Percentiles rank a stretch among this genome's conserved stretches.
These are phyloP conservation scores for Trametes punicea DNA, from an alignment of 768 basidiomycete genomes.

Conservation along the genomic window DNA sequence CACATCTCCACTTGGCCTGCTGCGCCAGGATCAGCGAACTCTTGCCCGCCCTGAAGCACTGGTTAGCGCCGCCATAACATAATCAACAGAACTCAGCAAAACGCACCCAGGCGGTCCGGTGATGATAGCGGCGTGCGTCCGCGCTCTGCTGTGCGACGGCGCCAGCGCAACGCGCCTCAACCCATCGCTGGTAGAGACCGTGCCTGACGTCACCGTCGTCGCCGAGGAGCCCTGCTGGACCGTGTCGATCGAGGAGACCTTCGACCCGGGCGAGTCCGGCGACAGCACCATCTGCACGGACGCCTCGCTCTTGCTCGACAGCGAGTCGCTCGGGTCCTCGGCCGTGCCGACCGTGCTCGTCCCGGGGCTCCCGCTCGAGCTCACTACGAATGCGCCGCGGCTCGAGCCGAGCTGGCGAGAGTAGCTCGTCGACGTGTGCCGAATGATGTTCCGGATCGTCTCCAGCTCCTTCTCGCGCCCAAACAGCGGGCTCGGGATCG, in stretches of 20 bases:
- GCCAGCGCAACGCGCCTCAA: conserved; percentile 45
- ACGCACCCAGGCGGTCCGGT: conserved; percentile 62
- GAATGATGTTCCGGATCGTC: conserved; percentile 57
- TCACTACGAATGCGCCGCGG: conserved; percentile 40
- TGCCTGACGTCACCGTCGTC: conserved; percentile 29
- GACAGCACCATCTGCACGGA: conserved; percentile 13
- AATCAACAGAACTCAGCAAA: background rate
- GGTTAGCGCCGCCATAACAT: background rate
- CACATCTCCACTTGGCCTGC: conserved; percentile 71
- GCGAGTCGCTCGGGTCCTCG: conserved; percentile 33
- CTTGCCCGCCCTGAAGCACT: conserved; percentile 56
- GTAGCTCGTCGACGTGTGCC: conserved; percentile 53
- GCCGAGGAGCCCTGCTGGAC: conserved; percentile 17
- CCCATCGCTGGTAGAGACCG: conserved; percentile 38
- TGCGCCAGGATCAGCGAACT: conserved; percentile 67
- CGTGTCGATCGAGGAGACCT: conserved; percentile 16
- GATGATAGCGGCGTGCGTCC: conserved; percentile 59
- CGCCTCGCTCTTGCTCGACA: conserved; percentile 39
- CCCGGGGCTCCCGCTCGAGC: conserved; percentile 30
- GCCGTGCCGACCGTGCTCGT: conserved; percentile 12
- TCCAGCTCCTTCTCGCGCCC: conserved; percentile 73
- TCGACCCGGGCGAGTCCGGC: conserved; percentile 21
- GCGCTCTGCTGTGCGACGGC: conserved; percentile 38
- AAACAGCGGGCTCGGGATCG: conserved; percentile 66
- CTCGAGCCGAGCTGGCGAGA: conserved; percentile 48